Evolutionary conservation across 202 grass and related monocot species (phyloP).

Genomic region (Hordeum pubiflorum): DNA sequence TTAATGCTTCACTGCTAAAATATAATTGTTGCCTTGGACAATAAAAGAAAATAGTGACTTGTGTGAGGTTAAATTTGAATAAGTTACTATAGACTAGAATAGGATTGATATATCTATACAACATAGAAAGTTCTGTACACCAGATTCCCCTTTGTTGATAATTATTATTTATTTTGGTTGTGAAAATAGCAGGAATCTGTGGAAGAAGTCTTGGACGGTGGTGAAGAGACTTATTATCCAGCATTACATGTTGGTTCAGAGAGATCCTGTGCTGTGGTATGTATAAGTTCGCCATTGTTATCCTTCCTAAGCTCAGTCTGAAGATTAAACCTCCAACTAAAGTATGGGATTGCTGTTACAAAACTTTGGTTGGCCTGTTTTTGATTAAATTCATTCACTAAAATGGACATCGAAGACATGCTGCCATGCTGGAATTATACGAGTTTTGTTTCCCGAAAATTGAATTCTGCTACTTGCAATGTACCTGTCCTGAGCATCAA

Average conservation of each 20-base stretch:
- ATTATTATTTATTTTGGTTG: slow-evolving; percentile 22
- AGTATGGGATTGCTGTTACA: neutral
- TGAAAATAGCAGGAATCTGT: slow-evolving; percentile 38
- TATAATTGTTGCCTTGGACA: neutral
- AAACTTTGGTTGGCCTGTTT: neutral
- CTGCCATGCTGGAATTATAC: neutral
- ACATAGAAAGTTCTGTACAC: neutral
- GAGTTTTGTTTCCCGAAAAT: neutral
- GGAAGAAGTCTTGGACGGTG: slow-evolving; percentile 55
- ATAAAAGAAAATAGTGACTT: neutral
- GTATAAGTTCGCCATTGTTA: neutral
- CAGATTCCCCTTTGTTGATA: neutral
- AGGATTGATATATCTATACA: neutral
- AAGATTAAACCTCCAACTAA: neutral
- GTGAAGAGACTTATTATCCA: slow-evolving; percentile 92
- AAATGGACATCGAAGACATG: neutral
- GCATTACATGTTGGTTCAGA: slow-evolving; percentile 71
- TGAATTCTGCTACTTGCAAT: neutral
- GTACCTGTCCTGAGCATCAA: neutral
- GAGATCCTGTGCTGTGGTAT: slow-evolving; percentile 67
- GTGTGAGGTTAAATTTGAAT: neutral
- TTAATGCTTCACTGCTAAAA: neutral
- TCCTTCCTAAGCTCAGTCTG: neutral
- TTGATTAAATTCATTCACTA: neutral
- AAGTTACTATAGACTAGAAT: neutral